Evolutionary conservation across 768 basidiomycete genomes (phyloP).

Genomic region (Chalciporus piperatus): DNA sequence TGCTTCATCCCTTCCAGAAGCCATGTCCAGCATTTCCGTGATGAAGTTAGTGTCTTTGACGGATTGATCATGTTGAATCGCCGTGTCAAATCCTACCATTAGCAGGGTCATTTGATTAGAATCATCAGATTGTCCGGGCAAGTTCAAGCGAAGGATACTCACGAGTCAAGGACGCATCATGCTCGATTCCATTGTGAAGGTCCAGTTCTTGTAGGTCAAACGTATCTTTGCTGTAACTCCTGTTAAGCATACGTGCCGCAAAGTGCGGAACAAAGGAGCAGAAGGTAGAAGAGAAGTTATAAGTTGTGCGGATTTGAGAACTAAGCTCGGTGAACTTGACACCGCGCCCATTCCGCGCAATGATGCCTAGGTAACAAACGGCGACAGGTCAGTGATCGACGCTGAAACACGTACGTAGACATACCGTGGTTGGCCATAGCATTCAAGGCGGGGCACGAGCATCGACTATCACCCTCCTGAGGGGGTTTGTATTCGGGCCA

Average conservation of each 20-base stretch:
- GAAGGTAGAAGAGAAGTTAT: constrained; percentile 70
- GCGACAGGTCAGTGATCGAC: neutral
- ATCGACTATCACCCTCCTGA: constrained; percentile 60
- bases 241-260: constrained; percentile 52
- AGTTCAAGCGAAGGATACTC: neutral
- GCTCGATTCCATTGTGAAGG: constrained; percentile 61
- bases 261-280: constrained; percentile 64
- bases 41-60: constrained; percentile 48
- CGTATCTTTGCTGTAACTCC: constrained; percentile 51
- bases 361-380: constrained; percentile 37
- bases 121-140: neutral
- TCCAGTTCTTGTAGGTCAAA: constrained; percentile 67
- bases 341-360: constrained; percentile 62
- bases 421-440: constrained; percentile 79
- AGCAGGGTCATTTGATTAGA: neutral
- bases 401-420: neutral
- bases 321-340: constrained; percentile 55
- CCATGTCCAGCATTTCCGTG: constrained; percentile 53
- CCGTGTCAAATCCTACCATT: constrained; percentile 51
- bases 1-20: constrained; percentile 54
- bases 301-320: constrained; percentile 47
- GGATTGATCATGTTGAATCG: constrained; percentile 50
- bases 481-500: constrained; percentile 70
- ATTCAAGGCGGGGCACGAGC: constrained; percentile 71
- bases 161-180: constrained; percentile 32